These are phyloP conservation scores for Paramecium pentaurelia DNA, from an alignment of 73 alveolate species.

Conservation along the genomic window DNA sequence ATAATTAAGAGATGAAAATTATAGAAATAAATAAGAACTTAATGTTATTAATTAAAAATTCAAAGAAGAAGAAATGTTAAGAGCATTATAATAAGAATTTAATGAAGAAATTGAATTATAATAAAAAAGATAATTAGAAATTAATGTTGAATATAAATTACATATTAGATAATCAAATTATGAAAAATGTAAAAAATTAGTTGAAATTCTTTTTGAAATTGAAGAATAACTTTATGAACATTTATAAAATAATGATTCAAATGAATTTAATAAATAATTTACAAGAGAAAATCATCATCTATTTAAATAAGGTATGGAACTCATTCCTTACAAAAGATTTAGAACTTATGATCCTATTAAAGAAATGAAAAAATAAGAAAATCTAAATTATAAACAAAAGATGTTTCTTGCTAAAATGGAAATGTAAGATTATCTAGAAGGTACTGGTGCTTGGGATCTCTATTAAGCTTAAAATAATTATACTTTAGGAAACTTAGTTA, in stretches of 20 bases:
- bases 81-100: constrained; percentile 75
- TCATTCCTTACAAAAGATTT: constrained; percentile 56
- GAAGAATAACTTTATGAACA: constrained; percentile 91
- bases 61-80: constrained; percentile 89
- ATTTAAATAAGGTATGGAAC: constrained; percentile 69
- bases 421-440: constrained; percentile 69
- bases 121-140: constrained; percentile 48
- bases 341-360: constrained; percentile 48
- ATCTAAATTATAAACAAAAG: constrained; percentile 30
- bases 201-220: constrained; percentile 86
- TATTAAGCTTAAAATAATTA: constrained; percentile 43
- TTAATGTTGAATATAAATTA: constrained; percentile 48
- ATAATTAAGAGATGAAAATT: constrained; percentile 89
- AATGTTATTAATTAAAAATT: constrained; percentile 81
- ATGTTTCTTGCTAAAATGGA: constrained; percentile 66
- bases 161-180: constrained; percentile 71
- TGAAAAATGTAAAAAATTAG: constrained; percentile 73
- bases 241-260: constrained; percentile 87
- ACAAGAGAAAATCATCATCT: constrained; percentile 93
- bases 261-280: constrained; percentile 82
- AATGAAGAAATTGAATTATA: constrained; percentile 67
- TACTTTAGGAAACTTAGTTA: constrained; percentile 50
- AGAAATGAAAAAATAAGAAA: constrained; percentile 57
- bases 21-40: constrained; percentile 89
- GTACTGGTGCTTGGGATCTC: constrained; percentile 76